phyloP scores from a whole-genome alignment of 2,329 filamentous ascomycete genomes.

The Teratosphaeria epicoccoides region DNA sequence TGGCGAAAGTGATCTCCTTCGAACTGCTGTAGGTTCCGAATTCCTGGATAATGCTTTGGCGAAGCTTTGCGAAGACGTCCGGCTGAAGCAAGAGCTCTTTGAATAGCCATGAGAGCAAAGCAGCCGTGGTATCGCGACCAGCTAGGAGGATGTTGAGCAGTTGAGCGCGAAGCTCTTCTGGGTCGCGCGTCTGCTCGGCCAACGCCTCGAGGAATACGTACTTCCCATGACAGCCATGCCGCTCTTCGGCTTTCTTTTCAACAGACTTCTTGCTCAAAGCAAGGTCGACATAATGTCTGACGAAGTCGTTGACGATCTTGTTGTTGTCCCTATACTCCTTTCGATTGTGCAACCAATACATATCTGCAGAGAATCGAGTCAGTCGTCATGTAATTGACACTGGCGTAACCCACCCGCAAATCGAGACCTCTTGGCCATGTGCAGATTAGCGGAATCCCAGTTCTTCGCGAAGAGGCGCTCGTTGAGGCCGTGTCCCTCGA shows the following conservation, averaged over 20 bases:
- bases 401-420: constrained; percentile 1
- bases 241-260: constrained; percentile 13
- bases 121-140: constrained; percentile 47
- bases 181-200: constrained; percentile 36
- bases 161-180: constrained; percentile 33
- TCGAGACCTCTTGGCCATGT: constrained; percentile 28
- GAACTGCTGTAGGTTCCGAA: constrained; percentile 37
- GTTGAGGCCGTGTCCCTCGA: background rate
- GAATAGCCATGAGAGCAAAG: constrained; percentile 44
- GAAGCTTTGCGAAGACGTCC: constrained; percentile 38
- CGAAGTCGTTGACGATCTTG: constrained; percentile 29
- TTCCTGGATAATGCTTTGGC: constrained; percentile 37
- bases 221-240: constrained; percentile 23
- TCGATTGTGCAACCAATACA: constrained; percentile 28
- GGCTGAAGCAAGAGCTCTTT: constrained; percentile 43
- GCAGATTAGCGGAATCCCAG: constrained; percentile 33
- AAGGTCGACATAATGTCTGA: constrained; percentile 36
- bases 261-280: constrained; percentile 28
- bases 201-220: constrained; percentile 40
- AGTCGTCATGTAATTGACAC: background rate
- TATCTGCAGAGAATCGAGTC: constrained; percentile 4
- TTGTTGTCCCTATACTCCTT: constrained; percentile 23
- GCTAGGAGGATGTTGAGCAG: constrained; percentile 58
- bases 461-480: constrained; percentile 30
- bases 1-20: constrained; percentile 39